Conservation (phyloP, 2,329 filamentous ascomycete species). For the Cytospora leucostoma region DNA sequence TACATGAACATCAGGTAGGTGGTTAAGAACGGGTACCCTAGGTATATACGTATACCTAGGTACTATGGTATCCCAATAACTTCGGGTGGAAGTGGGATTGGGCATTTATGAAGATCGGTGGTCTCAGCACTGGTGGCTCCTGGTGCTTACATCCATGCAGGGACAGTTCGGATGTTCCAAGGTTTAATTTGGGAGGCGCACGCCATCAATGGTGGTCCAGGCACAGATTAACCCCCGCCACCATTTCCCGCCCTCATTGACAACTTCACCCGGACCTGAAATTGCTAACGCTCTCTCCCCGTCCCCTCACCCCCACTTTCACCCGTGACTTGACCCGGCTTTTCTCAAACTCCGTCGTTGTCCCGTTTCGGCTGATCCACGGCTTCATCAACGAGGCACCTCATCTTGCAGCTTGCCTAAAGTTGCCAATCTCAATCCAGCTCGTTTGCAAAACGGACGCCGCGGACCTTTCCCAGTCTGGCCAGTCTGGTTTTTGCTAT, state of each 20-base stretch:
- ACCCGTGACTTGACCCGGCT: not conserved
- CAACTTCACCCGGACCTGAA: not conserved
- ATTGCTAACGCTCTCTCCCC: slow-evolving; percentile 2
- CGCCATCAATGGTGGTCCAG: slow-evolving; percentile 11
- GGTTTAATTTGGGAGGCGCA: slow-evolving; percentile 11
- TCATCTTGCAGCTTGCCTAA: not conserved
- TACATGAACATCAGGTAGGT: no score
- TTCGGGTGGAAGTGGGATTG: not conserved
- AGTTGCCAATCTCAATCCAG: not conserved
- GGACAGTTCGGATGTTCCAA: not conserved
- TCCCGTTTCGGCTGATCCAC: not conserved
- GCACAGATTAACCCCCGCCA: slow-evolving; percentile 5
- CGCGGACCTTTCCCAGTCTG: not conserved
- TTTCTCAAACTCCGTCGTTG: not conserved
- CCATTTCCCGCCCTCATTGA: not conserved
- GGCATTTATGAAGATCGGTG: not conserved
- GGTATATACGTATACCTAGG: no score
- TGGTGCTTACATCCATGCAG: not conserved
- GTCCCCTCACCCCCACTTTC: not conserved
- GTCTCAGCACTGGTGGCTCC: not conserved
- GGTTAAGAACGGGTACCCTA: no score
- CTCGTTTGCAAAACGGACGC: not conserved
- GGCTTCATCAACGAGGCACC: not conserved
- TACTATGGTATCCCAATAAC: no score
- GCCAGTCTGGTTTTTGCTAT: no score